Evolutionary conservation across 192 early-diverging fungal genomes (phyloP), one percentile per base, ranked within the genome.

Genomic region (Entrophospora sp.): DNA sequence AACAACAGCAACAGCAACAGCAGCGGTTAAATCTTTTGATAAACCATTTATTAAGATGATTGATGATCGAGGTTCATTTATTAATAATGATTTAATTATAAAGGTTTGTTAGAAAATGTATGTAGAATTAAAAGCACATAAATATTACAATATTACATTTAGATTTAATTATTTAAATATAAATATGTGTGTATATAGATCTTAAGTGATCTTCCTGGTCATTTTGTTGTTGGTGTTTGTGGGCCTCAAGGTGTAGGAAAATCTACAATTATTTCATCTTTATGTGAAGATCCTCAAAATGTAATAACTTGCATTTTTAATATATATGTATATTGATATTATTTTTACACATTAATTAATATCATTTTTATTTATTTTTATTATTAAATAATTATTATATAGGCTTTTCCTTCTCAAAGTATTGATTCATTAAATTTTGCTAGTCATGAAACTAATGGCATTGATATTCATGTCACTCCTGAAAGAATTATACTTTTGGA

Each of bases 231-330:
- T 22, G 85, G 86, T 16, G 79, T 85, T 12, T 35, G 86, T 37
- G 86, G 86, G 37, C 59, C 76, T 36, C 81, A 81, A 71, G 80
- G 82, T 25, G 79, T 77, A 16, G 86, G 86, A 5, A 88, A 88
- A 69, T 80, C 81, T 0, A 77, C 81, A 3, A 34, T 87, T 20
- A 44, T 86, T 28, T 85, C 86, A 22, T 43, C 71, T 10, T 74
- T 87, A 48, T 66, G 76, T 31, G 66, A 73, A 35, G 37, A 65
- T 16, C 57, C 74, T 3, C 51, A 53, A 4, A 57, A 70, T 42
- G 73, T 61, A 70, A n/a, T n/a, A n/a, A n/a, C n/a, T n/a, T n/a
- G n/a, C n/a, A n/a, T n/a, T n/a, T n/a, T n/a, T n/a, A n/a, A n/a
- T n/a, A n/a, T n/a, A n/a, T n/a, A n/a, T n/a, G n/a, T n/a, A n/a